A percentile compares a stretch with the other conserved stretches of the same genome.
phyloP scores from a whole-genome alignment of 352 stramenopile genomes.

The Pythium vanterpoolii region DNA sequence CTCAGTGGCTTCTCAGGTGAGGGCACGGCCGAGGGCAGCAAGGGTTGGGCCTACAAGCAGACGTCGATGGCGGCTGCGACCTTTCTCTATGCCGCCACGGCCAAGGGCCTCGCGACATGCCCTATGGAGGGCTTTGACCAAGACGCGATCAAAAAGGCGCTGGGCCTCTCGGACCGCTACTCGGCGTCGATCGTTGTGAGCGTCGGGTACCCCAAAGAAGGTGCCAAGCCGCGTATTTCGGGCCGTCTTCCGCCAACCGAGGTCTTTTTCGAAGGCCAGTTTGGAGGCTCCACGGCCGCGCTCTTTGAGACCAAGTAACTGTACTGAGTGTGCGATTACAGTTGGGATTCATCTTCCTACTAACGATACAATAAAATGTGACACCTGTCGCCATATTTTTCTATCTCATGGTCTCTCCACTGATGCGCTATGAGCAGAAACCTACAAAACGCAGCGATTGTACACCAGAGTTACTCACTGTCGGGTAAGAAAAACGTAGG shows the following conservation, averaged over 20 bases:
- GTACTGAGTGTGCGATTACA: no score
- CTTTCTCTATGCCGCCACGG: constrained; percentile 32
- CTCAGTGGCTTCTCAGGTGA: constrained; percentile 28
- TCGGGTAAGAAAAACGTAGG: no score
- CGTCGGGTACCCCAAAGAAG: constrained; percentile 27
- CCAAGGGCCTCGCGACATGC: constrained; percentile 31
- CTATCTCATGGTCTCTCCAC: no score
- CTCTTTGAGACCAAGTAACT: constrained; percentile 20
- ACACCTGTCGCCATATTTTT: no score
- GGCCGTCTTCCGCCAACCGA: constrained; percentile 20
- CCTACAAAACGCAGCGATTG: no score
- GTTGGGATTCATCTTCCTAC: no score
- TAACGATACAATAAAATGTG: no score
- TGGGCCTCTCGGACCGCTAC: constrained; percentile 37
- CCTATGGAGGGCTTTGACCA: constrained; percentile 39
- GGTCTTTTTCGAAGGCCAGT: constrained; percentile 30
- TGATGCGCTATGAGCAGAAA: no score
- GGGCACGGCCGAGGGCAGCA: constrained; percentile 12
- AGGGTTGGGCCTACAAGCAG: constrained; percentile 38
- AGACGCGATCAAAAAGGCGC: constrained; percentile 23
- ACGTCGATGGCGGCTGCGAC: constrained; percentile 33
- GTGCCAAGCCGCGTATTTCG: background rate
- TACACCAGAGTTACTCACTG: no score
- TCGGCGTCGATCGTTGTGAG: constrained; percentile 34
- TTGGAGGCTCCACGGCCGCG: constrained; percentile 14